Conservation (phyloP, 768 basidiomycete species). For the Daedaleopsis sinensis region DNA sequence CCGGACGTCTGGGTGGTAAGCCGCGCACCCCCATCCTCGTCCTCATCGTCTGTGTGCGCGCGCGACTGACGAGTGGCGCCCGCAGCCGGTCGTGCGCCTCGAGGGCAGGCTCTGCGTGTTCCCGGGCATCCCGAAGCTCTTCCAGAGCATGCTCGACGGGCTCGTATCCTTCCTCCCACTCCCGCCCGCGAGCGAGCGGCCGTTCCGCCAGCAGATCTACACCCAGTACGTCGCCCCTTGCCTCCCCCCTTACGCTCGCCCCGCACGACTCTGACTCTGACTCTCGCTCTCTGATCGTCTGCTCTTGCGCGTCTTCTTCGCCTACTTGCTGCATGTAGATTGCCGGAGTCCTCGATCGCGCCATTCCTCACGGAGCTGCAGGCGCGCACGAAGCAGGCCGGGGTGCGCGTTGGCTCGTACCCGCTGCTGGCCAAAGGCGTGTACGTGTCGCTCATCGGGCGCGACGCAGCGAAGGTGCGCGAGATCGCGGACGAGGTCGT, state of each 20-base stretch:
- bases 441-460: conserved; percentile 63
- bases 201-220: conserved; percentile 80
- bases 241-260: too few relatives aligned
- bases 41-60: background rate
- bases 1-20: conserved; percentile 86
- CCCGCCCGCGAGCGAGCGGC: conserved; percentile 73
- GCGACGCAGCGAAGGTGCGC: conserved; percentile 46
- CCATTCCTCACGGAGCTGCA: conserved; percentile 85
- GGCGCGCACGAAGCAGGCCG: conserved; percentile 69
- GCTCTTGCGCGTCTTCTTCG: background rate
- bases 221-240: conserved; percentile 75
- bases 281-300: background rate
- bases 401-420: conserved; percentile 84
- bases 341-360: conserved; percentile 83
- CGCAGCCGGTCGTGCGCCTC: conserved; percentile 82
- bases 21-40: conserved; percentile 9
- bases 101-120: conserved; percentile 88
- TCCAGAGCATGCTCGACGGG: conserved; percentile 77
- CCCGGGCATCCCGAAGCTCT: conserved; percentile 87
- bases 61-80: background rate
- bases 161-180: conserved; percentile 77
- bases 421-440: conserved; percentile 62
- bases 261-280: too few relatives aligned
- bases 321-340: conserved; percentile 38
- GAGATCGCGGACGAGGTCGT: conserved; percentile 68